phyloP scores from a whole-genome alignment of 441 rosid species.

The Gossypium lobatum region DNA sequence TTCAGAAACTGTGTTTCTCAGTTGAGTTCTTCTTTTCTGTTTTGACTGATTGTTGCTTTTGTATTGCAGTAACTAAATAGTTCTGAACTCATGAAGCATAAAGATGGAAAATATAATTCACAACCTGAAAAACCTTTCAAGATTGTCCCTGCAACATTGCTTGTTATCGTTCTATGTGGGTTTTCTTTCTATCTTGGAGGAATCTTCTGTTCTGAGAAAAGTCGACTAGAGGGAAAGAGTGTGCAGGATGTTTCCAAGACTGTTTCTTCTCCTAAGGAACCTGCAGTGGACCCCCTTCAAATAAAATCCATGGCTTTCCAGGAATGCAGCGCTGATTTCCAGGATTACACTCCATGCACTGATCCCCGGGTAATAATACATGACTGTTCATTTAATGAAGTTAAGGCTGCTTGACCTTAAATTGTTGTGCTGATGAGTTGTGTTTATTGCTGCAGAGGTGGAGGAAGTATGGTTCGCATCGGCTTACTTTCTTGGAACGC shows the following conservation, averaged over 20 bases:
- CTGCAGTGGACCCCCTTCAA: constrained; percentile 42
- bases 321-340: constrained; percentile 74
- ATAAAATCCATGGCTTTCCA: constrained; percentile 52
- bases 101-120: constrained; percentile 61
- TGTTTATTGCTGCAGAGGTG: constrained; percentile 57
- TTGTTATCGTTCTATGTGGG: constrained; percentile 56
- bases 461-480: constrained; percentile 75
- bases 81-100: constrained; percentile 53
- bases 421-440: constrained; percentile 7
- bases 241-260: constrained; percentile 36
- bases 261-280: constrained; percentile 51
- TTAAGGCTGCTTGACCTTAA: neutral
- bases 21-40: neutral
- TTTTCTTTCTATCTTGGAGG: constrained; percentile 90
- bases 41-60: constrained; percentile 9
- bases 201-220: constrained; percentile 64
- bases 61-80: constrained; percentile 26
- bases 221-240: constrained; percentile 21
- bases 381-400: neutral
- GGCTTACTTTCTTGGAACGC: constrained; percentile 91
- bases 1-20: neutral
- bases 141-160: constrained; percentile 46
- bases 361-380: constrained; percentile 73
- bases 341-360: constrained; percentile 96
- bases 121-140: constrained; percentile 44